Conservation (phyloP, 2,329 filamentous ascomycete genomes). For the Cordyceps militaris region DNA sequence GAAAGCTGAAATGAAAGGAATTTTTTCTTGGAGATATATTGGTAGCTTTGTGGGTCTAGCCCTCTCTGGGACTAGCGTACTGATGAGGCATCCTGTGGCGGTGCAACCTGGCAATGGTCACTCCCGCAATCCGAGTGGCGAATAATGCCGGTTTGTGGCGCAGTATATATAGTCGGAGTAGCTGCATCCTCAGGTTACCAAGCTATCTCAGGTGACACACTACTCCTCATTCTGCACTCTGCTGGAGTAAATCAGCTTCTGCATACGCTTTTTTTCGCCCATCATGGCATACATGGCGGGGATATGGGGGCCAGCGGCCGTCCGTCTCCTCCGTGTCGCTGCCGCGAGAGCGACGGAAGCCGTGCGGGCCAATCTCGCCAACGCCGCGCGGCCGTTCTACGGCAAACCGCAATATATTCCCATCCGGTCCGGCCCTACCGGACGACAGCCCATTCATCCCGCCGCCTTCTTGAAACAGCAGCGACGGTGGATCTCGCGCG, state of each 20-base stretch:
- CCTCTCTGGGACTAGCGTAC: conserved; percentile 13
- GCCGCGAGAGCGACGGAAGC: conserved; percentile 43
- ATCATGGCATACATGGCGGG: conserved; percentile 51
- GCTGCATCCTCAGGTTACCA: conserved; percentile 12
- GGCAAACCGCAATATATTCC: conserved; percentile 40
- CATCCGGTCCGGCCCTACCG: conserved; percentile 32
- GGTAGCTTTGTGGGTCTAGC: conserved; percentile 20
- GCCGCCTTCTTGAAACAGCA: conserved; percentile 45
- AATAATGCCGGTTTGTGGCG: conserved; percentile 16
- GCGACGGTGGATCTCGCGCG: conserved; percentile 44
- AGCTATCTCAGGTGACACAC: background rate
- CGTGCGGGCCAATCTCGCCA: conserved; percentile 43
- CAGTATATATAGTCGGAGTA: conserved; percentile 14
- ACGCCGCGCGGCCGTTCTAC: conserved; percentile 38
- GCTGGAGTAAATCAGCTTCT: conserved; percentile 18
- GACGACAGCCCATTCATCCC: conserved; percentile 47
- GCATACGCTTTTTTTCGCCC: conserved; percentile 15
- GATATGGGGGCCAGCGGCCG: conserved; percentile 49
- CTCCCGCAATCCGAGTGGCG: conserved; percentile 22
- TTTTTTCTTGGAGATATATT: conserved; percentile 9
- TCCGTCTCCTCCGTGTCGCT: conserved; percentile 48
- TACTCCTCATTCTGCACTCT: conserved; percentile 17
- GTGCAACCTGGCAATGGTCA: conserved; percentile 26
- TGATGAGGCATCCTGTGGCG: conserved; percentile 27
- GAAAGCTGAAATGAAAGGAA: conserved; percentile 14